Conservation (phyloP, 257 asterid genomes). For the Rehmannia glutinosa region DNA sequence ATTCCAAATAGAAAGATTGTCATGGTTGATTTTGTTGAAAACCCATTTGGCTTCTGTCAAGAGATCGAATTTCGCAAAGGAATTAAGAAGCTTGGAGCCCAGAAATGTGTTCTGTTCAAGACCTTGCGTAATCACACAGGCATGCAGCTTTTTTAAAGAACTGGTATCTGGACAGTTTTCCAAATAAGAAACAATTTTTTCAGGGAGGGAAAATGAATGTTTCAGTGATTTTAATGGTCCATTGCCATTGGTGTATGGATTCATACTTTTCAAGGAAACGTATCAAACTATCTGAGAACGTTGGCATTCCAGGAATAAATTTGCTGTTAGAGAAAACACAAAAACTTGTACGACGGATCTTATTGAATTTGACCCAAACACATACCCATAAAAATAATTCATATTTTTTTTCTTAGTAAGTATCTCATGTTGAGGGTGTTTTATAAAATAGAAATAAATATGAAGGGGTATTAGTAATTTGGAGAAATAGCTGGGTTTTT, state of each 20-base stretch:
- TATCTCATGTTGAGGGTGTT: no score
- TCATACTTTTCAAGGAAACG: slow-evolving; percentile 29
- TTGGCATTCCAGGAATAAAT: background rate
- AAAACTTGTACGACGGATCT: no score
- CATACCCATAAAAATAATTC: no score
- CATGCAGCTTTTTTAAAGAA: slow-evolving; percentile 38
- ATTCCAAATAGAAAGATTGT: slow-evolving; percentile 37
- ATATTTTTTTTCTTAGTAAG: no score
- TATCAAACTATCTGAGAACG: background rate
- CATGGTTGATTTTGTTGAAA: slow-evolving; percentile 20
- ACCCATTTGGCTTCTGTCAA: slow-evolving; percentile 41
- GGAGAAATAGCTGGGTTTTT: no score
- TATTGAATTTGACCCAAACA: no score
- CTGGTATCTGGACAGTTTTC: slow-evolving; percentile 27
- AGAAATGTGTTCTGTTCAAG: slow-evolving; percentile 26
- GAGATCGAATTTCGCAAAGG: slow-evolving; percentile 32
- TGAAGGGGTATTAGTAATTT: no score
- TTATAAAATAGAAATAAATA: no score
- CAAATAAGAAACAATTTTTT: slow-evolving; percentile 27
- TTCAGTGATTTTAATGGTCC: slow-evolving; percentile 3
- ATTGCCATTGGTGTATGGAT: background rate
- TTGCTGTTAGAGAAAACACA: no score
- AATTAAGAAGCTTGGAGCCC: slow-evolving; percentile 34
- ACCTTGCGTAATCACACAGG: slow-evolving; percentile 38
- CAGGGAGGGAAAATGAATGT: slow-evolving; percentile 1